phyloP scores from a whole-genome alignment of 345 rosid species.

The Linum tenue region DNA sequence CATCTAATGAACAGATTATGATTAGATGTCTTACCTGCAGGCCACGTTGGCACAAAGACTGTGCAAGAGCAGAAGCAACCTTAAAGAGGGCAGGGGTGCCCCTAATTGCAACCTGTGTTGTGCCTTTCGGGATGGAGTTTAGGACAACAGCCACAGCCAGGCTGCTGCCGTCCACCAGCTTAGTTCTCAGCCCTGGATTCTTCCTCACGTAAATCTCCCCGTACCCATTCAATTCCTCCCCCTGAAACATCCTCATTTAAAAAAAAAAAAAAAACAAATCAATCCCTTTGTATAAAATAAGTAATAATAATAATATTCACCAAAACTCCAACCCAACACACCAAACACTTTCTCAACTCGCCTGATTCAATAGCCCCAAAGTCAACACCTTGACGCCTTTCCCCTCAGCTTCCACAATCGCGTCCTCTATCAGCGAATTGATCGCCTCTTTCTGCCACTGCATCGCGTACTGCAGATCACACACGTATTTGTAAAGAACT shows the following conservation, averaged over 20 bases:
- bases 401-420: constrained; percentile 43
- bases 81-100: constrained; percentile 33
- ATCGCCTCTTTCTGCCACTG: constrained; percentile 29
- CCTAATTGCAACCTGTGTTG: constrained; percentile 35
- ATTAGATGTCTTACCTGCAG: constrained; percentile 31
- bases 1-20: background rate
- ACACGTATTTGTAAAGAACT: background rate
- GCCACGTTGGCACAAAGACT: constrained; percentile 36
- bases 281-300: background rate
- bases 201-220: constrained; percentile 39
- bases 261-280: background rate
- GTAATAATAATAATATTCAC: background rate
- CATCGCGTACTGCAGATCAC: constrained; percentile 30
- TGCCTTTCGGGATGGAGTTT: constrained; percentile 45
- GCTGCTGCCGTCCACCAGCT: constrained; percentile 60
- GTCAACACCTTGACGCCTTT: constrained; percentile 53
- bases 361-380: constrained; percentile 62
- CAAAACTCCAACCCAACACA: background rate
- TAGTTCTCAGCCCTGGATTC: constrained; percentile 38
- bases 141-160: constrained; percentile 46
- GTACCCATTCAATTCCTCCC: constrained; percentile 42
- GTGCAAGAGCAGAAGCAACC: constrained; percentile 42
- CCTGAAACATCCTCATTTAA: constrained; percentile 20
- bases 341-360: constrained; percentile 11
- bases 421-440: constrained; percentile 44